Evolutionary conservation across 495 filamentous ascomycete species (phyloP), one percentile per base, ranked within the genome.

Genomic region (Penicillium cosmopolitanum): DNA sequence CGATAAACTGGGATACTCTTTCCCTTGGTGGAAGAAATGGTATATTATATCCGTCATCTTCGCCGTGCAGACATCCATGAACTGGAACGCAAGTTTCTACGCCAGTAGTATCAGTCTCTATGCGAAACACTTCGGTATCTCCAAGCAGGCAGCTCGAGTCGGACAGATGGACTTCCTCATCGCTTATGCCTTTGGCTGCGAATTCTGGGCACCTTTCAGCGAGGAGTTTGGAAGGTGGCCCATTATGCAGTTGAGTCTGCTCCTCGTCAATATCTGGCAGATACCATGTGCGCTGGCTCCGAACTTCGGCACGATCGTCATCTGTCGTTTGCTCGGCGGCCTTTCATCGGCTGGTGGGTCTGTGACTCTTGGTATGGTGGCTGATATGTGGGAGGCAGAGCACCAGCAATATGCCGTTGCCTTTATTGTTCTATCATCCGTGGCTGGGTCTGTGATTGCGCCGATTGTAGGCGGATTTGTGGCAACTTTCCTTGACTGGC

Each of bases 351-450:
- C 90, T 5, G 90, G 90, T 36, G 90, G 90, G 36, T 91, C 88
- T 19, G 90, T 94, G 53, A 94, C 90, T 0, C 82, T 94, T 1
- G 90, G 90, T 16, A 91, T 94, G 88, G 84, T 91, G n/a, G 90
- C 90, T 25, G 90, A 94, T 63, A 83, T 93, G 80, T 94, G 84
- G 77, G 86, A 92, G 60, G 70, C 89, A 4, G 83, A 91, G 56
- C 77, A 81, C 12, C 90, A 93, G 67, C 71, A 75, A 42, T 79
- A 70, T 44, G 89, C 88, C 1, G 85, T 91, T 21, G 89, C 89
- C 0, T 93, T 79, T 60, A 82, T 92, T 56, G 89, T 92, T n/a
- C 81, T 93, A 60, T 90, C 88, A 2, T 91, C 88, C 0, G 89
- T 92, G n/a, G 82, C 83, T 44, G 90, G 90, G 15, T 90, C 89